Evolutionary conservation across 2,329 filamentous ascomycete species (phyloP), one percentile per base, ranked within the genome.

Genomic region (Cephalotrichum gorgonifer): DNA sequence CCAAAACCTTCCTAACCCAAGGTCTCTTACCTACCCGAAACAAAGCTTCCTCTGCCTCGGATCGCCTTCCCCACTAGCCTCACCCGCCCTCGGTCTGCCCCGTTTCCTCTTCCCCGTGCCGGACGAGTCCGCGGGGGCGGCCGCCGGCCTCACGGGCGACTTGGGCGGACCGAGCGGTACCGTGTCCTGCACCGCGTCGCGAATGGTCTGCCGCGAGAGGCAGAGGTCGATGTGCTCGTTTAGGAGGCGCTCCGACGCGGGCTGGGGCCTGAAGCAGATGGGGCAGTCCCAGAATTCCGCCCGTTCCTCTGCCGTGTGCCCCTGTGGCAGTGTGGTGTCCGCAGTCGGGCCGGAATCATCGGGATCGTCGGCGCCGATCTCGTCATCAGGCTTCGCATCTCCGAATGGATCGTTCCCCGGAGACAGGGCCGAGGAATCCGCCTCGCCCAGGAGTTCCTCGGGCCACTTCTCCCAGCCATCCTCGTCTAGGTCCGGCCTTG

Each of bases 211-310:
- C 49, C 83, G 76, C 1, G 90, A 96, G 2, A 98, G 75, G 62
- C 93, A 98, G 8, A 86, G 77, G 62, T 98, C 93, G 47, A 98
- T 89, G 60, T 98, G 93, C 50, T 85, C 79, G 56, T 98, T 98
- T 66, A 97, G 95, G 1, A 68, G 70, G 43, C 74, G 75, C 61
- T 96, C 88, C 45, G 91, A 76, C 0, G 88, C 78, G 1, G 71
- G 59, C 59, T 96, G 90, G 0, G 87, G 83, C 15, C 83, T 73
- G n/a, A 71, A 68, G 63, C 93, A 98, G 42, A 97, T 86, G 0
- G 93, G 93, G 63, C 93, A 98, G 33, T 84, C 76, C 90, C 90
- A 97, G 63, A 72, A 74, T 43, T 80, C 71, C 47, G 68, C 62
- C 9, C 62, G 59, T 4, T 56, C 43, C 12, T 44, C 58, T 68